These are phyloP conservation scores for Allium cepa DNA, from an alignment of 106 monocot species.

Conservation along the genomic window DNA sequence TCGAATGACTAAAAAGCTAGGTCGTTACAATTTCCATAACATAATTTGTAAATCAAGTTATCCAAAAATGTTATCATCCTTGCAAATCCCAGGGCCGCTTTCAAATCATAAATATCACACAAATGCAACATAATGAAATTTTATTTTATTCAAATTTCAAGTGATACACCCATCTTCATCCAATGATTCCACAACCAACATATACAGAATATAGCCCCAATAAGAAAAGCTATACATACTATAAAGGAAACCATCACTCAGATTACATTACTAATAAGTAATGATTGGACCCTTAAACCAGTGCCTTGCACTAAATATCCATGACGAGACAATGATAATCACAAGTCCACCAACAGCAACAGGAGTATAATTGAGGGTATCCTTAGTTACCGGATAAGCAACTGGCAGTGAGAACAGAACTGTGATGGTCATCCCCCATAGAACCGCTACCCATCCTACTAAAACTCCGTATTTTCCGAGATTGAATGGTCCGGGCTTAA, in stretches of 20 bases:
- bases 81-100: too few relatives aligned
- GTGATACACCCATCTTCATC: too few relatives aligned
- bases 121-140: too few relatives aligned
- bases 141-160: too few relatives aligned
- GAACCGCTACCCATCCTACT: slow-evolving; percentile 64
- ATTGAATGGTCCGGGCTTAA: slow-evolving; percentile 71
- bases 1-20: too few relatives aligned
- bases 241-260: background rate
- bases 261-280: slow-evolving; percentile 31
- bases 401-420: slow-evolving; percentile 83
- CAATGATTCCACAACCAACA: too few relatives aligned
- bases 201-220: background rate
- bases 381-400: slow-evolving; percentile 63
- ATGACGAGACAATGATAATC: slow-evolving; percentile 40
- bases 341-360: slow-evolving; percentile 79
- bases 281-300: slow-evolving; percentile 82
- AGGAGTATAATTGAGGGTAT: slow-evolving; percentile 84
- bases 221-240: background rate
- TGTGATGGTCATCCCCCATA: slow-evolving; percentile 75
- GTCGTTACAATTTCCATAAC: too few relatives aligned
- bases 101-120: too few relatives aligned
- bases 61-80: too few relatives aligned
- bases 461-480: slow-evolving; percentile 48
- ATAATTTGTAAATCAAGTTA: too few relatives aligned
- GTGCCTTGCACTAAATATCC: slow-evolving; percentile 55